A percentile compares a stretch with the other conserved stretches of the same genome.
phyloP scores from a whole-genome alignment of 2,329 filamentous ascomycete species.

The Lojkania enalia region DNA sequence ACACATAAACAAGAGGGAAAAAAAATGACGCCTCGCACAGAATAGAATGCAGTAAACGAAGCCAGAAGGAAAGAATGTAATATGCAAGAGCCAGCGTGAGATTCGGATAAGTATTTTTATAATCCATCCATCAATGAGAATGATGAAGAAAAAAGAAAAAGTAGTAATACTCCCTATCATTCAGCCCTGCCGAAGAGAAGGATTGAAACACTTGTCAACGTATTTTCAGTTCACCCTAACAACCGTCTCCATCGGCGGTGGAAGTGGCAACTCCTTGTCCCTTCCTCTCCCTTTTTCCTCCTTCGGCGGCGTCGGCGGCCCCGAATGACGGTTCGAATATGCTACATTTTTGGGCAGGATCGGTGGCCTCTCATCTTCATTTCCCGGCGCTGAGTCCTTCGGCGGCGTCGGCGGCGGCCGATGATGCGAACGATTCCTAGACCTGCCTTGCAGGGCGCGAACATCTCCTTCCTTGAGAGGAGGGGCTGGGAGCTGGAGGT shows the following conservation, averaged over 20 bases:
- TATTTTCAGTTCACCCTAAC: constrained; percentile 39
- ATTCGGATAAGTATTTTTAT: too few species aligned
- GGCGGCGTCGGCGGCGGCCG: constrained; percentile 51
- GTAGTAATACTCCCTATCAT: too few species aligned
- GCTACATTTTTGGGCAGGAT: constrained; percentile 43
- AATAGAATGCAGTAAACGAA: too few species aligned
- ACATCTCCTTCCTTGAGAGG: constrained; percentile 25
- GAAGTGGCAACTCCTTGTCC: constrained; percentile 42
- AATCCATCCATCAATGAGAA: too few species aligned
- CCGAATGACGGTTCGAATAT: constrained; percentile 30
- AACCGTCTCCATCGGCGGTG: constrained; percentile 37
- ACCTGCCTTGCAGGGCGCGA: constrained; percentile 17
- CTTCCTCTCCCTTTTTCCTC: constrained; percentile 34
- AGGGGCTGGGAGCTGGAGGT: constrained; percentile 22
- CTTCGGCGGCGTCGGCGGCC: constrained; percentile 47
- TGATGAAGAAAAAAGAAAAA: too few species aligned
- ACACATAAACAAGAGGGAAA: too few species aligned
- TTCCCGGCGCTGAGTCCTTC: constrained; percentile 39
- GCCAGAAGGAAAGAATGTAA: too few species aligned
- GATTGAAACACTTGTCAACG: too few species aligned
- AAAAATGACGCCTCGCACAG: too few species aligned
- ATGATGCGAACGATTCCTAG: constrained; percentile 32
- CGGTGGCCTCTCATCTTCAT: constrained; percentile 35
- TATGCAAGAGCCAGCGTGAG: too few species aligned
- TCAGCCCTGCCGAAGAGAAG: too few species aligned